Percentiles rank a stretch among this genome's conserved stretches.
phyloP scores from a whole-genome alignment of 192 early-diverging fungal genomes.

The Gonapodya sp. region DNA sequence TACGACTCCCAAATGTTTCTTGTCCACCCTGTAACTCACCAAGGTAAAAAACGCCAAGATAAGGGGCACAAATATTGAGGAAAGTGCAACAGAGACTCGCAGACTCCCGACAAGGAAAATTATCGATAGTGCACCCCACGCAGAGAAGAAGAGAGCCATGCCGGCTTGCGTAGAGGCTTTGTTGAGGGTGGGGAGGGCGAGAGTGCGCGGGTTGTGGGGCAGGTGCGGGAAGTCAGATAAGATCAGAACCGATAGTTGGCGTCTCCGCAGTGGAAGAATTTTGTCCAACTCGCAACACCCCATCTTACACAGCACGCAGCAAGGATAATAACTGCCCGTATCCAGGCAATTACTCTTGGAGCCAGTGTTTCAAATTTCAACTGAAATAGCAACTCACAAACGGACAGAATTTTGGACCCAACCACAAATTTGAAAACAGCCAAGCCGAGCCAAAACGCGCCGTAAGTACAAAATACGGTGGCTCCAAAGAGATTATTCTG shows the following conservation, averaged over 20 bases:
- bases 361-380: too few species aligned
- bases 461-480: conserved; percentile 61
- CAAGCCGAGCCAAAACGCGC: conserved; percentile 17
- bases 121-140: background rate
- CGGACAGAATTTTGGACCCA: background rate
- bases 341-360: too few species aligned
- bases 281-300: too few species aligned
- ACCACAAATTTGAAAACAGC: background rate
- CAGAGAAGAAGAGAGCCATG: background rate
- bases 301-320: too few species aligned
- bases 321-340: too few species aligned
- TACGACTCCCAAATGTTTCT: background rate
- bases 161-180: background rate
- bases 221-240: too few species aligned
- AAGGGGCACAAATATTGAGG: background rate
- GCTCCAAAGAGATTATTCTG: conserved; percentile 71
- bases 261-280: too few species aligned
- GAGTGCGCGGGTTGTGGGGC: too few species aligned
- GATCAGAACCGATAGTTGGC: too few species aligned
- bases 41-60: background rate
- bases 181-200: too few species aligned
- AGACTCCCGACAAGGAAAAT: background rate
- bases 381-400: background rate
- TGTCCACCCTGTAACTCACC: background rate
- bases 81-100: background rate